phyloP scores from a whole-genome alignment of 1,284 basidiomycete genomes.

The Apiotrichum sp. region DNA sequence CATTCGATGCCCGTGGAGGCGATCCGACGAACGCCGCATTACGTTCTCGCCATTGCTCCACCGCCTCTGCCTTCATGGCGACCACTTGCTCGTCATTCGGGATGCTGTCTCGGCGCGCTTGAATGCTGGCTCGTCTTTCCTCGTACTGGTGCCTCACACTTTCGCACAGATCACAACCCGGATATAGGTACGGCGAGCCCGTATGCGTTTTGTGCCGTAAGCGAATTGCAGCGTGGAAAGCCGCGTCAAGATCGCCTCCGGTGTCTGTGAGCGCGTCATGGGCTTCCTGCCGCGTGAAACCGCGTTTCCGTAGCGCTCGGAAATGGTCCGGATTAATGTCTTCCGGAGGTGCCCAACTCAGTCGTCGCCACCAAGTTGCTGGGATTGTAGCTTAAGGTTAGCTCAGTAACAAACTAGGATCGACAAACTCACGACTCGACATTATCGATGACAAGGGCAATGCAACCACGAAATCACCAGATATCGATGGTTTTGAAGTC shows the following conservation, averaged over 20 bases:
- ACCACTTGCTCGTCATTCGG: not conserved
- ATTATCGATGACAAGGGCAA: not conserved
- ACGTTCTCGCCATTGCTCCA: not conserved
- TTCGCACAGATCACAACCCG: not conserved
- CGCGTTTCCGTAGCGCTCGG: not conserved
- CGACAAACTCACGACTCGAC: not conserved
- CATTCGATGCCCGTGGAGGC: too few species aligned
- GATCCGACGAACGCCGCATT: not conserved
- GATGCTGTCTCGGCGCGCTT: not conserved
- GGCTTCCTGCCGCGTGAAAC: not conserved
- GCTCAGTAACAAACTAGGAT: too few species aligned
- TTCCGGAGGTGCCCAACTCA: not conserved
- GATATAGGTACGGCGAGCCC: not conserved
- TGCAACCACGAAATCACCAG: too few species aligned
- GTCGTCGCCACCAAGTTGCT: not conserved
- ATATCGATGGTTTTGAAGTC: too few species aligned
- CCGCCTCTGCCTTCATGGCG: not conserved
- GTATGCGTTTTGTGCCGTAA: not conserved
- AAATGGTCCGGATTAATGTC: not conserved
- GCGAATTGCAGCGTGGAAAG: not conserved
- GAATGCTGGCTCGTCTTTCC: not conserved
- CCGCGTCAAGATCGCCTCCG: not conserved
- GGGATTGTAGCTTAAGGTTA: too few species aligned
- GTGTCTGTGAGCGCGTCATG: not conserved
- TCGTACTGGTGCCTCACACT: not conserved